These are phyloP conservation scores for Calonectria ilicicola DNA, from an alignment of 2,329 filamentous ascomycete genomes.

Conservation along the genomic window DNA sequence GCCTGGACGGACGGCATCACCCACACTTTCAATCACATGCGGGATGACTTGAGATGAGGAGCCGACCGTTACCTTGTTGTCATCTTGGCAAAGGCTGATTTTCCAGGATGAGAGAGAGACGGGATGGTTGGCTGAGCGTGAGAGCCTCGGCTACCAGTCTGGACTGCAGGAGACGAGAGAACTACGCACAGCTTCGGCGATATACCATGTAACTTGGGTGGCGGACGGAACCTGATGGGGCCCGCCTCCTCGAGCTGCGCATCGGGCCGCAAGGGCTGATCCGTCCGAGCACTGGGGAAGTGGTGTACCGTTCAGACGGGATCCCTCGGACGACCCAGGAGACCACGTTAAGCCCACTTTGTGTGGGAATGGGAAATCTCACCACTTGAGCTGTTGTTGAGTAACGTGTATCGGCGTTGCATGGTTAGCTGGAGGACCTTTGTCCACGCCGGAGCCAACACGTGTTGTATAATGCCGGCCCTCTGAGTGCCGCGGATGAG, in stretches of 20 bases:
- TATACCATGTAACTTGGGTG: conserved; percentile 25
- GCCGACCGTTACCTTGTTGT: not conserved
- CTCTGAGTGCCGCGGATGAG: not conserved
- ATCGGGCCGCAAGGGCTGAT: conserved; percentile 46
- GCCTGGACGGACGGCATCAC: not conserved
- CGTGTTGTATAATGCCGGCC: not conserved
- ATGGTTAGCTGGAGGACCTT: not conserved
- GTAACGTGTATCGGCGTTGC: not conserved
- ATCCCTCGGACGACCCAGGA: conserved; percentile 36
- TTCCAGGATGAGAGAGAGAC: not conserved
- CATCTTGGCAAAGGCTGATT: not conserved
- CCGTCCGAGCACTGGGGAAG: conserved; percentile 37
- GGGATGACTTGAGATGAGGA: not conserved
- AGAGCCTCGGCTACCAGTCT: not conserved
- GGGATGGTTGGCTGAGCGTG: not conserved
- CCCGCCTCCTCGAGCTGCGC: conserved; percentile 40
- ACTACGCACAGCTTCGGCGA: conserved; percentile 19
- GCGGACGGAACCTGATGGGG: conserved; percentile 36
- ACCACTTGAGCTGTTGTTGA: conserved; percentile 14
- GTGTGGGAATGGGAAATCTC: conserved; percentile 35
- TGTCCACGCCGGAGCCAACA: not conserved
- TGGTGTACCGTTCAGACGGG: conserved; percentile 34
- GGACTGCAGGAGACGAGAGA: conserved; percentile 1
- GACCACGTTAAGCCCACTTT: conserved; percentile 42
- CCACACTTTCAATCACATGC: not conserved